phyloP scores from a whole-genome alignment of 179 eudicot genomes.

The Patellifolia procumbens region DNA sequence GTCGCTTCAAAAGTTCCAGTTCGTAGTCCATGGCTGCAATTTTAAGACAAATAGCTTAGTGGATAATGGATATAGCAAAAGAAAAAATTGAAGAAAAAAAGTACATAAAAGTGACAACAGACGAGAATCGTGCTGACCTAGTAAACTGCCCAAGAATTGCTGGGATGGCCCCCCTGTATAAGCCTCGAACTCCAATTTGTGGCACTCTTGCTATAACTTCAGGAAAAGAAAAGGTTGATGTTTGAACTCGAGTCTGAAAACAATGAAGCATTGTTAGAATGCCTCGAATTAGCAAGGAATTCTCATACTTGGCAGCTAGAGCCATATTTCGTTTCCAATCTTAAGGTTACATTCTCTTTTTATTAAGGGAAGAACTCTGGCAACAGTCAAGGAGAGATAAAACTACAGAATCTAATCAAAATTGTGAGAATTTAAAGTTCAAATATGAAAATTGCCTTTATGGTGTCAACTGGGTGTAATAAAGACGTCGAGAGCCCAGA shows the following conservation, averaged over 20 bases:
- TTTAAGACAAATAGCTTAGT: slow-evolving; percentile 11
- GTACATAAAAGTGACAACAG: neutral
- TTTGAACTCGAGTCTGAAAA: slow-evolving; percentile 88
- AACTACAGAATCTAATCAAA: no score
- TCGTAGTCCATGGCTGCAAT: slow-evolving; percentile 90
- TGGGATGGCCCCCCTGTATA: slow-evolving; percentile 88
- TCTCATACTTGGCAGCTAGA: neutral
- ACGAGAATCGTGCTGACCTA: slow-evolving; percentile 47
- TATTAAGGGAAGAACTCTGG: neutral
- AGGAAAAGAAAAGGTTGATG: slow-evolving; percentile 78
- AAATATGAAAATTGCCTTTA: slow-evolving; percentile 58
- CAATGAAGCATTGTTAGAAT: slow-evolving; percentile 30
- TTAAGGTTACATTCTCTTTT: no score
- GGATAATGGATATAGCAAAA: neutral
- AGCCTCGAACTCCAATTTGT: slow-evolving; percentile 71
- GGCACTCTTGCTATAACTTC: slow-evolving; percentile 86
- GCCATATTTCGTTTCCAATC: neutral
- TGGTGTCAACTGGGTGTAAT: slow-evolving; percentile 86
- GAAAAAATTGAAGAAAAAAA: neutral
- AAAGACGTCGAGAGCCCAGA: slow-evolving; percentile 88
- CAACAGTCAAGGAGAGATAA: neutral
- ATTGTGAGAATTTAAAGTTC: neutral
- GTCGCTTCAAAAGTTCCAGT: slow-evolving; percentile 93
- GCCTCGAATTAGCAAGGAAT: neutral
- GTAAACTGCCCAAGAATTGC: slow-evolving; percentile 96